phyloP scores from a whole-genome alignment of 495 filamentous ascomycete genomes.

The Melanomma pulvis-pyrius region DNA sequence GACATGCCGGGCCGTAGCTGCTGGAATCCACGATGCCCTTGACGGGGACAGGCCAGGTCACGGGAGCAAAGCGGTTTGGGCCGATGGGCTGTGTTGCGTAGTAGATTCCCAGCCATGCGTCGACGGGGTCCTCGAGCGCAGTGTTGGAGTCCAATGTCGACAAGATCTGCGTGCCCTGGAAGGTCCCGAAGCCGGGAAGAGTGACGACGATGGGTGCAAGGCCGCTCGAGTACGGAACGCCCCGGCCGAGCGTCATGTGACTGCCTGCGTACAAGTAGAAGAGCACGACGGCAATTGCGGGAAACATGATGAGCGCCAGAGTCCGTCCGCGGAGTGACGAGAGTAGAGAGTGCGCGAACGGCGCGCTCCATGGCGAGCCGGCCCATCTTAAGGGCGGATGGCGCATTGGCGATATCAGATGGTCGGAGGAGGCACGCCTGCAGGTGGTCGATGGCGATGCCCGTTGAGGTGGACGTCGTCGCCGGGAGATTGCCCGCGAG shows the following conservation, averaged over 20 bases:
- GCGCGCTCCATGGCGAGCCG: background rate
- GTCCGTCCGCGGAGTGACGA: background rate
- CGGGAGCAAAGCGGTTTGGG: conserved; percentile 9
- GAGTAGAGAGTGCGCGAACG: background rate
- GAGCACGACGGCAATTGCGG: background rate
- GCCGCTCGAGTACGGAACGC: background rate
- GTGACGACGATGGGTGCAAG: conserved; percentile 13
- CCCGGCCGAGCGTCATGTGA: background rate
- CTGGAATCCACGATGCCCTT: conserved; percentile 7
- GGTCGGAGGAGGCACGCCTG: background rate
- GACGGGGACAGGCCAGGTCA: conserved; percentile 10
- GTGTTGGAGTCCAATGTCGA: background rate
- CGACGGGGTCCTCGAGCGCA: background rate
- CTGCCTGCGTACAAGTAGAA: conserved; percentile 1
- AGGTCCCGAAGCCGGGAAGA: conserved; percentile 18
- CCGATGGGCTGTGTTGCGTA: conserved; percentile 28
- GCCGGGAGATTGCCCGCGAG: background rate
- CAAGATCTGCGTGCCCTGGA: conserved; percentile 22
- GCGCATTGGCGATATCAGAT: background rate
- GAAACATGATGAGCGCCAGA: background rate
- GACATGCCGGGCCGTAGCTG: conserved; percentile 22
- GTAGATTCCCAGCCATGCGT: conserved; percentile 23
- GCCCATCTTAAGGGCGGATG: background rate
- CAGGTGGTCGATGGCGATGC: background rate
- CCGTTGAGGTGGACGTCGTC: background rate